These are phyloP conservation scores for Trapa incisa DNA, from an alignment of 345 rosid species.

Conservation along the genomic window DNA sequence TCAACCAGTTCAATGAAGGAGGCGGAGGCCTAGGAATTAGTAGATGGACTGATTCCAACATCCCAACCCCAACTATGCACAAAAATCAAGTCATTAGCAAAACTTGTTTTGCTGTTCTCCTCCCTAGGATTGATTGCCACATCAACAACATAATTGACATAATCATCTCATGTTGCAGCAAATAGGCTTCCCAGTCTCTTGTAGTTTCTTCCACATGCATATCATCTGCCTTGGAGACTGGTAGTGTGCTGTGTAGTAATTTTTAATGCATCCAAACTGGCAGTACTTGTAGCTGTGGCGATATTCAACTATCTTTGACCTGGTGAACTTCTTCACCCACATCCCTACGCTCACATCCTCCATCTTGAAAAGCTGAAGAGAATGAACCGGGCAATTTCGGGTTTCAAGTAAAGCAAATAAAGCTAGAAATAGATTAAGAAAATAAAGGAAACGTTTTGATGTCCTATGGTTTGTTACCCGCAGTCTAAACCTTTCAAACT, in stretches of 20 bases:
- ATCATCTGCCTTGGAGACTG: constrained; percentile 95
- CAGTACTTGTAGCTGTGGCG: constrained; percentile 76
- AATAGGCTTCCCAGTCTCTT: constrained; percentile 32
- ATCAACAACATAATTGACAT: background rate
- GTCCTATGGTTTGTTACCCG: constrained; percentile 29
- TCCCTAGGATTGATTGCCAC: background rate
- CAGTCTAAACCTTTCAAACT: constrained; percentile 66
- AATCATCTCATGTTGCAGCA: constrained; percentile 83
- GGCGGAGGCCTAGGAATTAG: constrained; percentile 5
- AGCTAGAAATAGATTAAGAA: background rate
- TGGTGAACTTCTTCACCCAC: constrained; percentile 95
- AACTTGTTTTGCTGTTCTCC: constrained; percentile 6
- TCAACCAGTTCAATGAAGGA: background rate
- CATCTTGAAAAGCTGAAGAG: constrained; percentile 83
- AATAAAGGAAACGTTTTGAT: background rate
- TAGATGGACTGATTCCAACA: background rate
- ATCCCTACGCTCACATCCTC: constrained; percentile 97
- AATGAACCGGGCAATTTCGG: background rate
- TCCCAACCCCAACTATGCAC: background rate
- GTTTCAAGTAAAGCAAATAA: background rate
- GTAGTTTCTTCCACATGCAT: constrained; percentile 78
- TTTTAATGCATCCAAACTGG: constrained; percentile 82
- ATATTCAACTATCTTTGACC: constrained; percentile 57
- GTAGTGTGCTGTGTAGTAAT: constrained; percentile 82
- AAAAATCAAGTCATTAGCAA: constrained; percentile 7